Evolutionary conservation across 2,329 filamentous ascomycete genomes (phyloP).

Genomic region (Conoideocrella luteorostrata): DNA sequence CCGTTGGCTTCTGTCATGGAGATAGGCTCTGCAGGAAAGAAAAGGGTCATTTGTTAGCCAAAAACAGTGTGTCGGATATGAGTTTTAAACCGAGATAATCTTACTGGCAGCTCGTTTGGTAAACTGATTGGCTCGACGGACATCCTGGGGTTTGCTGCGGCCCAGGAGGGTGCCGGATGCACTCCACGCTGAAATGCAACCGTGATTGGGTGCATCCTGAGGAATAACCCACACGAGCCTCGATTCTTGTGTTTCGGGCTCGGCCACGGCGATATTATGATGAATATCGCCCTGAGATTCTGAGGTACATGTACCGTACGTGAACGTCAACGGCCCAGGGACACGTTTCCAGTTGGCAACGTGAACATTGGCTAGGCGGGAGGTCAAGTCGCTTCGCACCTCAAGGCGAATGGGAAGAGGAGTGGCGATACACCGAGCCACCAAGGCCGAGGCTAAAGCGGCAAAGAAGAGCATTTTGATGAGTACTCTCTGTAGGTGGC

Average conservation of each 20-base stretch:
- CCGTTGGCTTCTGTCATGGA: conserved; percentile 45
- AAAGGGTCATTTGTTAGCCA: no score
- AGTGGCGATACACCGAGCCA: no score
- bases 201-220: conserved; percentile 19
- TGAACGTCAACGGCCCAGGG: background rate
- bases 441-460: no score
- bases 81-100: no score
- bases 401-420: no score
- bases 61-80: no score
- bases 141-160: conserved; percentile 25
- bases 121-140: conserved; percentile 9
- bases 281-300: background rate
- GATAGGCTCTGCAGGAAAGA: conserved; percentile 18
- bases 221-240: conserved; percentile 9
- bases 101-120: conserved; percentile 9
- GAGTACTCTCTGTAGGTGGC: no score
- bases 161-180: conserved; percentile 23
- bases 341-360: background rate
- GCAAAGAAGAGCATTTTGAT: no score
- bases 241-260: background rate
- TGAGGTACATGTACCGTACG: background rate
- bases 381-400: no score
- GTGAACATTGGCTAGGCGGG: background rate
- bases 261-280: conserved; percentile 22
- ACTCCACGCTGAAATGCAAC: conserved; percentile 35